These are phyloP conservation scores for Asterophora lycoperdoides DNA, from an alignment of 768 basidiomycete species.

Conservation along the genomic window DNA sequence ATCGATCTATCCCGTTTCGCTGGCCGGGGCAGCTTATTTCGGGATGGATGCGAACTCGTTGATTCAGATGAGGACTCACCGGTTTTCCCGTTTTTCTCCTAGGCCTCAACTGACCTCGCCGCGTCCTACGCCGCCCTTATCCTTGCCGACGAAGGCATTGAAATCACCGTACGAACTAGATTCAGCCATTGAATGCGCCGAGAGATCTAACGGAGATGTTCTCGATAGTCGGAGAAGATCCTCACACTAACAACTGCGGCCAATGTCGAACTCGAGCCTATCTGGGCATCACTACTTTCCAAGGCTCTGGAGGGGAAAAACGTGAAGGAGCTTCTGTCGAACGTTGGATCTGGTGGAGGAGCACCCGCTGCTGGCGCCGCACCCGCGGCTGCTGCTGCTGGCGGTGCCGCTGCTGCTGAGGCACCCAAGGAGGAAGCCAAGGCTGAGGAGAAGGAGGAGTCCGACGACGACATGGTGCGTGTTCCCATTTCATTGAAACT, in stretches of 20 bases:
- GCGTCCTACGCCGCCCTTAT: conserved; percentile 97
- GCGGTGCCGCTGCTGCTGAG: conserved; percentile 59
- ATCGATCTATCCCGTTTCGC: conserved; percentile 4
- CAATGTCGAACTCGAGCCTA: conserved; percentile 83
- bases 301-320: conserved; percentile 98
- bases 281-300: conserved; percentile 96
- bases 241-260: conserved; percentile 80
- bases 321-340: conserved; percentile 91
- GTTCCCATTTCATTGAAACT: neutral
- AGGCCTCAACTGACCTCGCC: conserved; percentile 74
- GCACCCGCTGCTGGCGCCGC: conserved; percentile 63
- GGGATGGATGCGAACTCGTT: conserved; percentile 16
- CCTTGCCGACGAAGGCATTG: conserved; percentile 94
- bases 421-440: conserved; percentile 78
- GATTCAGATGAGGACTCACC: conserved; percentile 15
- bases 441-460: conserved; percentile 86
- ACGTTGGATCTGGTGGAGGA: conserved; percentile 91
- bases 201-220: neutral
- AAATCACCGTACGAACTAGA: conserved; percentile 83
- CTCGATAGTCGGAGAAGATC: conserved; percentile 84
- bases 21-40: neutral
- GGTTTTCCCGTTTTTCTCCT: conserved; percentile 2
- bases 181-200: neutral
- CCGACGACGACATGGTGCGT: conserved; percentile 85
- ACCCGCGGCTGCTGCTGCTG: conserved; percentile 45